These are phyloP conservation scores for Leccinum fallax DNA, from an alignment of 1,284 basidiomycete species.

Conservation along the genomic window DNA sequence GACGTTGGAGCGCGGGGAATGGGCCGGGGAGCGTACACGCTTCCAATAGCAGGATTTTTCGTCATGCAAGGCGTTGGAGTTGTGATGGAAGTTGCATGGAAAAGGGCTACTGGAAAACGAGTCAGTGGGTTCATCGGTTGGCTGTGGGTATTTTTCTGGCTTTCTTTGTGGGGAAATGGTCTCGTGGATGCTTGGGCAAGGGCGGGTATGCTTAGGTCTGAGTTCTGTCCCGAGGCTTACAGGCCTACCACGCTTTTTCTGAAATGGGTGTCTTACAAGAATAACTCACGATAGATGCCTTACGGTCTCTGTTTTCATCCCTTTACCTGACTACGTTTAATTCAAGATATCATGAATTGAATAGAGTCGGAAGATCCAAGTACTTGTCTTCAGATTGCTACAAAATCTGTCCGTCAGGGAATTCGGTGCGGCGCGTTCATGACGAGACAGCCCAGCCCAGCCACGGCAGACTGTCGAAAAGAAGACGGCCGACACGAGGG, in stretches of 20 bases:
- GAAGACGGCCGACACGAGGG: conserved; percentile 70
- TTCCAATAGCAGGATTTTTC: conserved; percentile 53
- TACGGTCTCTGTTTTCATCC: not conserved
- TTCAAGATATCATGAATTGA: not conserved
- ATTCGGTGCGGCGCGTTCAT: not conserved
- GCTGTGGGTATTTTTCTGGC: conserved; percentile 52
- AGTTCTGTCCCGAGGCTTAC: conserved; percentile 17
- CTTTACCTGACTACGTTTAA: not conserved
- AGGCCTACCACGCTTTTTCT: conserved; percentile 21
- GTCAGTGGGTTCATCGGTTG: conserved; percentile 50
- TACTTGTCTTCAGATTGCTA: not conserved
- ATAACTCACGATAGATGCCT: not conserved
- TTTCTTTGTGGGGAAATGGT: conserved; percentile 46
- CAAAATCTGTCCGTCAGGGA: not conserved
- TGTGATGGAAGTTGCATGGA: conserved; percentile 50
- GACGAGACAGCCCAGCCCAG: conserved; percentile 63
- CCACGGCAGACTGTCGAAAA: conserved; percentile 67
- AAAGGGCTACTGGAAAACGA: conserved; percentile 40
- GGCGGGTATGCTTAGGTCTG: not conserved
- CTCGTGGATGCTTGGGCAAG: conserved; percentile 55
- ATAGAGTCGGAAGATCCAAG: not conserved
- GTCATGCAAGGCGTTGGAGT: conserved; percentile 55
- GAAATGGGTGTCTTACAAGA: conserved; percentile 14
- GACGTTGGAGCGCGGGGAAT: conserved; percentile 59
- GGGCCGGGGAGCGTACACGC: conserved; percentile 52